Conservation (phyloP, 192 early-diverging fungal genomes). For the Chytriomyces sp. region DNA sequence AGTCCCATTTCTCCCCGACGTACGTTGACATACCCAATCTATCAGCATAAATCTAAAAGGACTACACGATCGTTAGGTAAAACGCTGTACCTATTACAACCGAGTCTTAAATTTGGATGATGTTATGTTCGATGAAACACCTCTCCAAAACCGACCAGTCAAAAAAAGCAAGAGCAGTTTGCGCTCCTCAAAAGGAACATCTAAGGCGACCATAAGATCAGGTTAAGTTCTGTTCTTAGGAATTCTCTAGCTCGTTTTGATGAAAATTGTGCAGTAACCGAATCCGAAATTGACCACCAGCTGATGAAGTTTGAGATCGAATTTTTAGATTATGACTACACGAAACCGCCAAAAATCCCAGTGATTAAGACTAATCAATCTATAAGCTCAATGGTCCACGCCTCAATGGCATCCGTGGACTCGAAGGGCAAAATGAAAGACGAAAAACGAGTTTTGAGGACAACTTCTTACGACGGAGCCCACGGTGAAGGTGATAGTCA, state of each 20-base stretch:
- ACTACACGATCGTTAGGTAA: neutral
- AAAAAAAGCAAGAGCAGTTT: conserved; percentile 2
- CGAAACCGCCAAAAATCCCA: no score
- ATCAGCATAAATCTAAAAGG: neutral
- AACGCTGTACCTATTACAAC: conserved; percentile 65
- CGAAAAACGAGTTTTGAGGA: no score
- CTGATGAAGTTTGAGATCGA: conserved; percentile 17
- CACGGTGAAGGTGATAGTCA: no score
- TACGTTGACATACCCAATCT: conserved; percentile 27
- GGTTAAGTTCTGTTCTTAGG: neutral
- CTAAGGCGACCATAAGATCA: conserved; percentile 4
- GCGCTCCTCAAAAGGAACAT: conserved; percentile 24
- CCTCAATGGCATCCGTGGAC: no score
- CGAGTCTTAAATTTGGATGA: conserved; percentile 88
- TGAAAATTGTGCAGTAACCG: neutral
- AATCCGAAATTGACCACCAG: conserved; percentile 13
- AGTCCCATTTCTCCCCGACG: conserved; percentile 52
- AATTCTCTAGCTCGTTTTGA: neutral
- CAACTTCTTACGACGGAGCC: no score
- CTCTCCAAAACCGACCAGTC: conserved; percentile 31
- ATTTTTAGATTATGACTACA: conserved; percentile 22
- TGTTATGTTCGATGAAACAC: conserved; percentile 88
- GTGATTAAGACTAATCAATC: no score
- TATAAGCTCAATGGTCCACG: no score
- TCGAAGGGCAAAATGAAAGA: no score